Percentiles rank a stretch among this genome's conserved stretches.
These are phyloP conservation scores for Aspergillus novoparasiticus DNA, from an alignment of 2,329 filamentous ascomycete species.

Conservation along the genomic window DNA sequence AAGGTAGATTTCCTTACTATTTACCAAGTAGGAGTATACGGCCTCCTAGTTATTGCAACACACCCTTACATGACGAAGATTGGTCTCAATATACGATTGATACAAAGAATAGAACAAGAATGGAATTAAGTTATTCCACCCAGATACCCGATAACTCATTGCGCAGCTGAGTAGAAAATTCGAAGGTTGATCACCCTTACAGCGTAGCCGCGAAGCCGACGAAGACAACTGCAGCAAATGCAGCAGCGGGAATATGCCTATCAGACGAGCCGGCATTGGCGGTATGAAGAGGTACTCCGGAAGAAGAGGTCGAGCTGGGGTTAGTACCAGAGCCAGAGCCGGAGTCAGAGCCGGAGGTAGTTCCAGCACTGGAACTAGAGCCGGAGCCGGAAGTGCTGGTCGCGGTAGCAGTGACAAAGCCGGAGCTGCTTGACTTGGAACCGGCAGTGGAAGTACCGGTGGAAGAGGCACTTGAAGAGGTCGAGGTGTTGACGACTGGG, in stretches of 20 bases:
- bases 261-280: slow-evolving; percentile 31
- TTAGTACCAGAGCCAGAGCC: slow-evolving; percentile 20
- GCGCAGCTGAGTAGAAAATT: slow-evolving; percentile 9
- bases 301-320: slow-evolving; percentile 23
- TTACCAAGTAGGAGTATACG: background rate
- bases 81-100: slow-evolving; percentile 8
- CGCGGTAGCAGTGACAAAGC: slow-evolving; percentile 27
- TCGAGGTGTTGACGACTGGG: slow-evolving; percentile 17
- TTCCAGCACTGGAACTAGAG: slow-evolving; percentile 10
- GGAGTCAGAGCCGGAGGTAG: slow-evolving; percentile 18
- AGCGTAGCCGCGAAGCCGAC: slow-evolving; percentile 43
- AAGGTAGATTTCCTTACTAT: background rate
- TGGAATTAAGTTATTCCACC: slow-evolving; percentile 8
- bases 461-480: slow-evolving; percentile 24
- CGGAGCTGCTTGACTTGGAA: slow-evolving; percentile 23
- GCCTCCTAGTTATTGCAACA: background rate
- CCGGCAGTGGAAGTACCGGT: slow-evolving; percentile 33
- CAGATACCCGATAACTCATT: slow-evolving; percentile 3
- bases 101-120: slow-evolving; percentile 11
- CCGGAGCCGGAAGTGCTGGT: slow-evolving; percentile 25
- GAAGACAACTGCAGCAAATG: slow-evolving; percentile 44
- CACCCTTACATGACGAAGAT: slow-evolving; percentile 1
- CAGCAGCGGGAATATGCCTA: slow-evolving; percentile 39
- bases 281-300: slow-evolving; percentile 23
- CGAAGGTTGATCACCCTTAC: slow-evolving; percentile 20